These are phyloP conservation scores for Magnusiomyces ingens DNA, from an alignment of 1,139 yeast species.

Conservation along the genomic window DNA sequence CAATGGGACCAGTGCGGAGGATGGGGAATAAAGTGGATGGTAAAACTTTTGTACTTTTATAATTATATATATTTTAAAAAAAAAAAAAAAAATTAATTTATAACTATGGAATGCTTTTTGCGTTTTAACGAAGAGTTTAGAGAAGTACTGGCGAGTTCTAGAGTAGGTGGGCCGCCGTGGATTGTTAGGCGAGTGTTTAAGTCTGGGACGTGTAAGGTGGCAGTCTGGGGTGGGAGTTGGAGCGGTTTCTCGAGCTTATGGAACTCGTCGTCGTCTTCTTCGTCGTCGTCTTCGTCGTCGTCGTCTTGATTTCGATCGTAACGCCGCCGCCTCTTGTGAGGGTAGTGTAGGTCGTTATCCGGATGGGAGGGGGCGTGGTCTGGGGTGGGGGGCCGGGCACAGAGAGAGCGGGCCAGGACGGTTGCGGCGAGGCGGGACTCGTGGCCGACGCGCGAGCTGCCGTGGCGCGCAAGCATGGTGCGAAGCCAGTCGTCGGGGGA, in stretches of 20 bases:
- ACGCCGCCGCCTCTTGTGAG: too few relatives aligned
- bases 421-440: too few relatives aligned
- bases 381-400: too few relatives aligned
- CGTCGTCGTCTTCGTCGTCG: background rate
- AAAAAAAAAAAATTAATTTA: background rate
- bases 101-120: background rate
- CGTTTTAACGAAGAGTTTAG: background rate
- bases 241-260: background rate
- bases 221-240: too few relatives aligned
- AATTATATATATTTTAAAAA: background rate
- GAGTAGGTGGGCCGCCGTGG: slow-evolving; percentile 4
- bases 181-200: background rate
- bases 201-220: background rate
- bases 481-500: too few relatives aligned
- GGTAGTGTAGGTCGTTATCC: too few relatives aligned
- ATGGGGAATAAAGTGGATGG: background rate
- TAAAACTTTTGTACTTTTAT: background rate
- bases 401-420: too few relatives aligned
- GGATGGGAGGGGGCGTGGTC: too few relatives aligned
- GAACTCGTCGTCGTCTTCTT: background rate
- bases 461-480: too few relatives aligned
- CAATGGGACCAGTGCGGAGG: background rate
- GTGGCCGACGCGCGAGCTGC: too few relatives aligned
- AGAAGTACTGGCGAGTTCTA: background rate
- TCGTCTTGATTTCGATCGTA: background rate